phyloP scores from a whole-genome alignment of 2,329 filamentous ascomycete species.

The Erysiphe neolycopersici region DNA sequence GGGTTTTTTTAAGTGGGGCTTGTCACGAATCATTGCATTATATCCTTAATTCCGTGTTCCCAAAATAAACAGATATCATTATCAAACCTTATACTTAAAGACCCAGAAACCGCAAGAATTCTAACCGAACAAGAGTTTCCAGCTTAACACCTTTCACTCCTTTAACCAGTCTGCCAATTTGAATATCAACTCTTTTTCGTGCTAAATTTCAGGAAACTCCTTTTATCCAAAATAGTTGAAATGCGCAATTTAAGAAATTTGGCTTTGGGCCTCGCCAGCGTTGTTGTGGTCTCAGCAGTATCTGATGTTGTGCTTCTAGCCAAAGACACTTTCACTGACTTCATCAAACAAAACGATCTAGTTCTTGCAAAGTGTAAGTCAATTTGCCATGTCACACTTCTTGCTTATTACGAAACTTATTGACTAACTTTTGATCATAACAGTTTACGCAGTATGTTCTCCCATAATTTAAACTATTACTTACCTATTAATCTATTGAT shows the following conservation, averaged over 20 bases:
- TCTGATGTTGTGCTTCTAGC: conserved; percentile 73
- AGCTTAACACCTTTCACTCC: no score
- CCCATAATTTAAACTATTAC: conserved; percentile 2
- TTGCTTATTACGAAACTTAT: neutral
- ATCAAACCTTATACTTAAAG: no score
- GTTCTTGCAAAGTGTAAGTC: conserved; percentile 77
- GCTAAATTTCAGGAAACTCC: no score
- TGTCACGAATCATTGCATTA: no score
- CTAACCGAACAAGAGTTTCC: no score
- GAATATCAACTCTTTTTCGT: no score
- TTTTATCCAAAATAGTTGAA: conserved; percentile 1
- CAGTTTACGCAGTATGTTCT: conserved; percentile 89
- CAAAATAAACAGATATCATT: no score
- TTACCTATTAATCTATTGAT: conserved; percentile 8
- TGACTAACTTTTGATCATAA: conserved; percentile 5
- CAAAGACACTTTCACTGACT: conserved; percentile 64
- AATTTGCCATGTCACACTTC: no score
- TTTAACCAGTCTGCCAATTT: no score
- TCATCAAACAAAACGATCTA: conserved; percentile 62
- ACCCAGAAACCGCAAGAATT: no score
- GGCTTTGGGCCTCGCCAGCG: conserved; percentile 13
- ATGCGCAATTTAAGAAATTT: conserved; percentile 13
- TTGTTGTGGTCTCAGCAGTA: conserved; percentile 30
- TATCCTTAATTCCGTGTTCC: no score
- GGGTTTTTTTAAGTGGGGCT: no score